Evolutionary conservation across 768 basidiomycete species (phyloP).

Genomic region (Trametes punicea): DNA sequence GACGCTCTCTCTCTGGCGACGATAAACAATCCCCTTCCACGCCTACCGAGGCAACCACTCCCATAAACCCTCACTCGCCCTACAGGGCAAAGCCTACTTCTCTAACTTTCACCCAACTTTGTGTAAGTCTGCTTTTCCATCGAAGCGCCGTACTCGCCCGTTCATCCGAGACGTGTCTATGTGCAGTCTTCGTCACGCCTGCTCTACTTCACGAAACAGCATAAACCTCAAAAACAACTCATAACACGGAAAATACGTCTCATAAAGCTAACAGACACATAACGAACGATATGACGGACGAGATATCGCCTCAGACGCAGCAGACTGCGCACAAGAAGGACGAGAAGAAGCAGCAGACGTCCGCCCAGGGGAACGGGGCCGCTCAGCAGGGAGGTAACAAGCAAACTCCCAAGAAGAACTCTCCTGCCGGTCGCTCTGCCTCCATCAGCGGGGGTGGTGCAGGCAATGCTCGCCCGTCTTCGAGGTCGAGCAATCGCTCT

Average conservation of each 20-base stretch:
- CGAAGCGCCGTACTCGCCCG: conserved; percentile 4
- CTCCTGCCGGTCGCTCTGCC: conserved; percentile 14
- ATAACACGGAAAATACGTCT: conserved; percentile 45
- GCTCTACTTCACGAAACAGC: conserved; percentile 16
- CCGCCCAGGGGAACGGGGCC: conserved; percentile 23
- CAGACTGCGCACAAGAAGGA: conserved; percentile 59
- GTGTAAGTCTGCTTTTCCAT: conserved; percentile 16
- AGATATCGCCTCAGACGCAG: conserved; percentile 54
- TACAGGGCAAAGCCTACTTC: conserved; percentile 78
- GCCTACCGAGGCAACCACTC: conserved; percentile 56
- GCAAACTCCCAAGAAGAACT: conserved; percentile 57
- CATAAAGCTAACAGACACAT: conserved; percentile 36
- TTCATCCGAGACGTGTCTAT: conserved; percentile 17
- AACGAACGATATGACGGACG: conserved; percentile 90
- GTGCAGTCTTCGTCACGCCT: conserved; percentile 23
- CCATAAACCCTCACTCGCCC: conserved; percentile 76
- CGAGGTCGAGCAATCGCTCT: conserved; percentile 67
- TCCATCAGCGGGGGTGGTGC: conserved; percentile 24
- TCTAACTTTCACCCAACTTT: conserved; percentile 37
- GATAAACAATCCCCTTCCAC: conserved; percentile 47
- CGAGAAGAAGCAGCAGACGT: conserved; percentile 60
- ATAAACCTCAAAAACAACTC: conserved; percentile 34
- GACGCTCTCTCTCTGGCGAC: conserved; percentile 34
- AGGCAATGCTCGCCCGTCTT: conserved; percentile 56
- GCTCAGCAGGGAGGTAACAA: conserved; percentile 36